These are phyloP conservation scores for Lycium barbarum DNA, from an alignment of 257 asterid genomes.

Conservation along the genomic window DNA sequence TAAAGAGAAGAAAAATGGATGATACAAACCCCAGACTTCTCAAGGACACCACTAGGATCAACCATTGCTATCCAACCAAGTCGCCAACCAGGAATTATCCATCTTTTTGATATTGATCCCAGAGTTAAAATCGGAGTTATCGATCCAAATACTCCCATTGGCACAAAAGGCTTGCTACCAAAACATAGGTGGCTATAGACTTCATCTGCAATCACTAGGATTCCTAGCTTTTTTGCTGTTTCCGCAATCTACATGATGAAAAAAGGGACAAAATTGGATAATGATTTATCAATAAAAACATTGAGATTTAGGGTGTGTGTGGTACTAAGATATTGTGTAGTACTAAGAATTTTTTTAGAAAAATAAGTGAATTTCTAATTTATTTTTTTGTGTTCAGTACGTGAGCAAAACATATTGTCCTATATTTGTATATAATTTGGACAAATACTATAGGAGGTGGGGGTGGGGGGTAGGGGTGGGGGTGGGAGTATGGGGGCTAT, in stretches of 20 bases:
- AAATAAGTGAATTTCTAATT: no score
- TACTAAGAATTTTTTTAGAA: no score
- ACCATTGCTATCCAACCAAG: constrained; percentile 79
- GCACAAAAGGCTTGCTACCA: constrained; percentile 74
- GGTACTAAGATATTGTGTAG: no score
- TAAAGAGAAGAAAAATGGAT: constrained; percentile 25
- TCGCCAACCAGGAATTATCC: constrained; percentile 93
- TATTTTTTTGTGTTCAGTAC: no score
- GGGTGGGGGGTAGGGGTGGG: no score
- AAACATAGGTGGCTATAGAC: constrained; percentile 76
- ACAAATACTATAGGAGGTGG: no score
- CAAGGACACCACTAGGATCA: constrained; percentile 71
- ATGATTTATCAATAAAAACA: not conserved
- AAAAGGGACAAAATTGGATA: not conserved
- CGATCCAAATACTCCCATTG: constrained; percentile 89
- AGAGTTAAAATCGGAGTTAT: constrained; percentile 70
- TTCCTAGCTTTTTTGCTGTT: constrained; percentile 81
- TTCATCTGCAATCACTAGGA: constrained; percentile 82
- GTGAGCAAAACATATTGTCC: no score
- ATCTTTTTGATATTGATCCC: constrained; percentile 85
- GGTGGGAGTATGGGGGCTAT: no score
- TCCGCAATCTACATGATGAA: constrained; percentile 63
- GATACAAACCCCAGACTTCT: constrained; percentile 62
- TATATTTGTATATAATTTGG: no score
- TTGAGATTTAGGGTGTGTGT: no score